These are phyloP conservation scores for Euphorbia schlechtendalii DNA, from an alignment of 441 rosid genomes.

Conservation along the genomic window DNA sequence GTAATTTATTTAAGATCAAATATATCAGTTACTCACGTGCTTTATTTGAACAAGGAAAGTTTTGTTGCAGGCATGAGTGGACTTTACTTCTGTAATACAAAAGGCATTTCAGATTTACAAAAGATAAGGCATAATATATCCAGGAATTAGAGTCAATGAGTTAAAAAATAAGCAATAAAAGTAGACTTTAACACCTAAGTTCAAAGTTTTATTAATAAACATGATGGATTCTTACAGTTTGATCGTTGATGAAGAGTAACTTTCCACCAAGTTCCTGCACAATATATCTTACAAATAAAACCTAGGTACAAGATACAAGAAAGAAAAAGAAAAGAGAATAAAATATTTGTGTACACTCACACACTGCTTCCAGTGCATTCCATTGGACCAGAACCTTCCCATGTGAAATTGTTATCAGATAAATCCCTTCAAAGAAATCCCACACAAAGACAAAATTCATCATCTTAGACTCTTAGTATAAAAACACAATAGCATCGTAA, in stretches of 20 bases:
- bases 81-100: conserved; percentile 45
- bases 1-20: background rate
- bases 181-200: background rate
- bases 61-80: conserved; percentile 53
- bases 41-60: conserved; percentile 51
- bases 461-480: conserved; percentile 4
- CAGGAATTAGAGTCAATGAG: background rate
- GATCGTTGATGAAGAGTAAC: conserved; percentile 38
- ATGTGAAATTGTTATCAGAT: conserved; percentile 69
- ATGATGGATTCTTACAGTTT: conserved; percentile 46
- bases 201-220: conserved; percentile 1
- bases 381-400: conserved; percentile 46
- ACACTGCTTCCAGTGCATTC: conserved; percentile 55
- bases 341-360: conserved; percentile 36
- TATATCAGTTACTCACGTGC: conserved; percentile 43
- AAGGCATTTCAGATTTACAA: background rate
- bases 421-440: conserved; percentile 57
- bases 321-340: background rate
- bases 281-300: background rate
- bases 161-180: background rate
- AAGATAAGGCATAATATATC: background rate
- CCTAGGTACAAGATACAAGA: background rate
- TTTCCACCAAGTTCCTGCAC: conserved; percentile 74
- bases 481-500: background rate
- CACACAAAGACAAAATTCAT: conserved; percentile 12